Evolutionary conservation across 1,284 basidiomycete species (phyloP), one percentile per base, ranked within the genome.

Genomic region (Tylopilus orsonianus): DNA sequence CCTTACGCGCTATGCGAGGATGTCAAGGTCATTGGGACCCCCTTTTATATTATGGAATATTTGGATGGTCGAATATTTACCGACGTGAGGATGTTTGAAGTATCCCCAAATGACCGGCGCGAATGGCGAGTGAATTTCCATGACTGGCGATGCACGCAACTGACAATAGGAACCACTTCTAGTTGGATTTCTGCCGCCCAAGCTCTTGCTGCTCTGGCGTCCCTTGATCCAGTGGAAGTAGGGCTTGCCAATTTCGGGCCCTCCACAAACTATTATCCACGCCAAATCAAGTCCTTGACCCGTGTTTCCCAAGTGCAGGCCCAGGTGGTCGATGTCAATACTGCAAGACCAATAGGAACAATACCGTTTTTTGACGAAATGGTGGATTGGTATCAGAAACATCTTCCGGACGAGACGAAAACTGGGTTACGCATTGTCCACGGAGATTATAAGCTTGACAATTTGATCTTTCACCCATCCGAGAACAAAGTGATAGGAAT

Each of bases 401-500:
- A 90, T 57, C 73, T 93, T 44, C 93, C 91, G 0, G 78, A 86
- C 59, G 87, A 89, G 62, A 78, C 74, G 56, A 83, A 84, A 69
- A 77, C 75, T 13, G 87, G 87, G 2, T 73, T 83, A 44, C 80
- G 89, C 30, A 83, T 96, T 54, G 91, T 97, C 4, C 95, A 98
- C 64, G 95, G 96, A 19, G 95, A 98, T 68, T 98, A 93, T 67
- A 99, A 99, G 70, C 78, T 97, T 19, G 95, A 99, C 69, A 99
- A 98, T 65, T 68, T 98, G 57, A 81, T 98, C 53, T 98, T 94
- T 71, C 94, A 97, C 63, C 89, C 90, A 0, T 93, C 87, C 2
- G 87, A 97, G 69, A 91, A 94, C 50, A 75, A 82, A 38, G 93
- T 98, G 2, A 94, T 98, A 59, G 95, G 92, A 2, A 93, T 98